Percentiles rank a stretch among this genome's conserved stretches.
Evolutionary conservation across 192 early-diverging fungal species (phyloP).

Genomic region (Diversispora epigaea): DNA sequence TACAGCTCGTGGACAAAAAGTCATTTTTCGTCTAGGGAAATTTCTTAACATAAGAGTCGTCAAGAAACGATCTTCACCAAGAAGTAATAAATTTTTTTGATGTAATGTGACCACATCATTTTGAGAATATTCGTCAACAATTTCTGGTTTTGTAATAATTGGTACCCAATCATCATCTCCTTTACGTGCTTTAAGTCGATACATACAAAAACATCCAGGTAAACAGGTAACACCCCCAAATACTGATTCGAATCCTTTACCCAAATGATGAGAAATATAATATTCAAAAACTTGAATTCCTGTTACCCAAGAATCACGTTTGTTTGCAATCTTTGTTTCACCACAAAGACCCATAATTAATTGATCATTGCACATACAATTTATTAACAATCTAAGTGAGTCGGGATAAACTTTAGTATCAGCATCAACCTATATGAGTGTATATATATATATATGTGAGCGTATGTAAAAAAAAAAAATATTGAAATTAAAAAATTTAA

Average conservation of each 20-base stretch:
- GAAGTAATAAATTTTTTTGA: constrained; percentile 77
- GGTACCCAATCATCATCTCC: constrained; percentile 67
- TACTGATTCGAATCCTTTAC: constrained; percentile 88
- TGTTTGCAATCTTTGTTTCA: constrained; percentile 95
- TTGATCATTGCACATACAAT: constrained; percentile 81
- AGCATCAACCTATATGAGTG: constrained; percentile 72
- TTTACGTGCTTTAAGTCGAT: constrained; percentile 85
- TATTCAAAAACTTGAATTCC: constrained; percentile 98
- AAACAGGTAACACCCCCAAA: constrained; percentile 95
- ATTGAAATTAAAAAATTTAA: not conserved
- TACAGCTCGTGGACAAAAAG: constrained; percentile 75
- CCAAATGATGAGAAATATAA: constrained; percentile 91
- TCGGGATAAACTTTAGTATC: constrained; percentile 83
- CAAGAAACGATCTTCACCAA: constrained; percentile 83
- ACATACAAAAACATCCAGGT: constrained; percentile 95
- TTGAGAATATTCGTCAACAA: constrained; percentile 74
- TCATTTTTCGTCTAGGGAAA: constrained; percentile 80
- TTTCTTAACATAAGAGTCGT: constrained; percentile 79
- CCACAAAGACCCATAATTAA: constrained; percentile 93
- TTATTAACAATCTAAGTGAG: constrained; percentile 78
- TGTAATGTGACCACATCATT: constrained; percentile 76
- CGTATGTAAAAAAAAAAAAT: too few species aligned
- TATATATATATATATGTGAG: too few species aligned
- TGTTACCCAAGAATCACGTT: constrained; percentile 80
- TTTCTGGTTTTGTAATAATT: constrained; percentile 78